Conservation (phyloP, 2,329 filamentous ascomycete genomes). For the Fusarium papillatum region DNA sequence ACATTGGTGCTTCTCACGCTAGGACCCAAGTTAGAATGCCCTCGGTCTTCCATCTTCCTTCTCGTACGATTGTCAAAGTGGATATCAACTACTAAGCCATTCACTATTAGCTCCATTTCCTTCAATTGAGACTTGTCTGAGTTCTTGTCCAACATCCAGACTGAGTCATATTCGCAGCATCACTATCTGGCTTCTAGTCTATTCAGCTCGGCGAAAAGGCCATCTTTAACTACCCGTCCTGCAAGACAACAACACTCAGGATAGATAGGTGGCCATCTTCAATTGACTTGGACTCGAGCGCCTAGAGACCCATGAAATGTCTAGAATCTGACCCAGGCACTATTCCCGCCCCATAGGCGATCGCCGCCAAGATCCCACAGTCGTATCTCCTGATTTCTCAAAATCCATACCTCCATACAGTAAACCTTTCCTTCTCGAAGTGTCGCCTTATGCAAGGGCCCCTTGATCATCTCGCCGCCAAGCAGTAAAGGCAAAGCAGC, state of each 20-base stretch:
- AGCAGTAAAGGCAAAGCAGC: constrained; percentile 11
- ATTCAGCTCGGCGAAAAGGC: not conserved
- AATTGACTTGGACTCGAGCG: not conserved
- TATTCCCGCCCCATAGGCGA: not conserved
- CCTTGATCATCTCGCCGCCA: not conserved
- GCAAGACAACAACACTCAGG: not conserved
- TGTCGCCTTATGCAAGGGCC: not conserved
- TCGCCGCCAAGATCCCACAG: not conserved
- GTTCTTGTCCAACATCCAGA: not conserved
- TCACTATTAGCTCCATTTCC: constrained; percentile 15
- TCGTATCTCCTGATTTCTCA: not conserved
- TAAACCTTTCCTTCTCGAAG: not conserved
- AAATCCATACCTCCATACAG: constrained; percentile 1
- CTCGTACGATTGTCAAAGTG: constrained; percentile 36
- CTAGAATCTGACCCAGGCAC: not conserved
- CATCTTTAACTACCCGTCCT: not conserved
- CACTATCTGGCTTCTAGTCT: not conserved
- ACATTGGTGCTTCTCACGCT: not conserved
- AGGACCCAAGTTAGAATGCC: constrained; percentile 12
- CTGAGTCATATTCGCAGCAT: not conserved
- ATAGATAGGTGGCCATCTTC: not conserved
- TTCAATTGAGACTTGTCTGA: constrained; percentile 6
- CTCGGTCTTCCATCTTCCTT: constrained; percentile 21
- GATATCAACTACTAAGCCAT: constrained; percentile 23
- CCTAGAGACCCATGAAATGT: not conserved